A percentile compares a stretch with the other conserved stretches of the same genome.
These are phyloP conservation scores for Gentiana dahurica DNA, from an alignment of 257 asterid genomes.

Conservation along the genomic window DNA sequence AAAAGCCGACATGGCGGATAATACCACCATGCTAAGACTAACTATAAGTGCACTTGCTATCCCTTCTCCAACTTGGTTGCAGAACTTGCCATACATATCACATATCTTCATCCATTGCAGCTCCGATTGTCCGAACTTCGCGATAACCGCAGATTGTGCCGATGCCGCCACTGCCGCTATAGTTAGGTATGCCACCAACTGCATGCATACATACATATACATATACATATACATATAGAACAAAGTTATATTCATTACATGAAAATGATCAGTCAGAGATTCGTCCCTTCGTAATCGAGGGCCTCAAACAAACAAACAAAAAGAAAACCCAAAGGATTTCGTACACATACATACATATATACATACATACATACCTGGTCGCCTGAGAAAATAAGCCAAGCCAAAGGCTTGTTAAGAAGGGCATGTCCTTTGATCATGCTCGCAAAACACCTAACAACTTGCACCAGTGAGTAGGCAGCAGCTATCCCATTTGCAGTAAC, in stretches of 20 bases:
- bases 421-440: slow-evolving; percentile 73
- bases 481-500: slow-evolving; percentile 70
- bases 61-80: slow-evolving; percentile 87
- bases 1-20: slow-evolving; percentile 75
- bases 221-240: no score
- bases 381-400: slow-evolving; percentile 97
- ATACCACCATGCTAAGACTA: slow-evolving; percentile 40
- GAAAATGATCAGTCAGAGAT: no score
- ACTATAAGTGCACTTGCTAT: slow-evolving; percentile 55
- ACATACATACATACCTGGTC: slow-evolving; percentile 56
- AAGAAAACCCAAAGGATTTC: no score
- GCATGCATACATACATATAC: not conserved
- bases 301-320: no score
- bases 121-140: slow-evolving; percentile 64
- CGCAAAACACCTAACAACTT: slow-evolving; percentile 67
- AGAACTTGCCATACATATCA: slow-evolving; percentile 52
- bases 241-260: no score
- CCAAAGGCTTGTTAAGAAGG: slow-evolving; percentile 80
- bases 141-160: slow-evolving; percentile 47
- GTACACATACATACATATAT: no score
- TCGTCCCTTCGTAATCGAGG: no score
- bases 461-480: slow-evolving; percentile 80
- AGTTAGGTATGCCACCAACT: slow-evolving; percentile 72
- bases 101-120: slow-evolving; percentile 91
- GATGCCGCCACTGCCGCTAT: slow-evolving; percentile 74